phyloP scores from a whole-genome alignment of 2,329 filamentous ascomycete species.

The Tothia fuscella region DNA sequence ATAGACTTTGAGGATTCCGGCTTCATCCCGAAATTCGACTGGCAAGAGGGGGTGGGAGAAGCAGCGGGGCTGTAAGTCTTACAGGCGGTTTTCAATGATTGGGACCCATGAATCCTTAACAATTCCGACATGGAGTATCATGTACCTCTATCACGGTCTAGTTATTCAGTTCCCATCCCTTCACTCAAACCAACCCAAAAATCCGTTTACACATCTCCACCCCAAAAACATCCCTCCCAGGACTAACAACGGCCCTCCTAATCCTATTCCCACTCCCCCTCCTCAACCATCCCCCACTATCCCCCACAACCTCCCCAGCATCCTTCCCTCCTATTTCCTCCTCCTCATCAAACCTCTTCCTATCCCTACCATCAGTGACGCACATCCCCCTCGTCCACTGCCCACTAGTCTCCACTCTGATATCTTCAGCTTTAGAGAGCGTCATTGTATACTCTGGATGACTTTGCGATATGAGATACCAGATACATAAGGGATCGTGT shows the following conservation, averaged over 20 bases:
- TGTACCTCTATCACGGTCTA: too few relatives aligned
- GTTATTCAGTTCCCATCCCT: too few relatives aligned
- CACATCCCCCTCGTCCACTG: slow-evolving; percentile 96
- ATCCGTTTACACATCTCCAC: slow-evolving; percentile 52
- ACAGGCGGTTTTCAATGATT: too few relatives aligned
- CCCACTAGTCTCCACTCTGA: slow-evolving; percentile 76
- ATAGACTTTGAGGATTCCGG: too few relatives aligned
- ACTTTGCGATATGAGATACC: slow-evolving; percentile 21
- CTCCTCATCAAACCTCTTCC: slow-evolving; percentile 27
- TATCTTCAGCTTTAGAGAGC: slow-evolving; percentile 49
- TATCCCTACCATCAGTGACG: slow-evolving; percentile 59
- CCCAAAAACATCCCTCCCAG: slow-evolving; percentile 56
- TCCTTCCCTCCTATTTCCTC: slow-evolving; percentile 35
- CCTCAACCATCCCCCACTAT: slow-evolving; percentile 68
- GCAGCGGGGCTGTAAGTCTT: too few relatives aligned
- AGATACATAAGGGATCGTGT: slow-evolving; percentile 34
- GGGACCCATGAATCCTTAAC: too few relatives aligned
- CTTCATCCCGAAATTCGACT: too few relatives aligned
- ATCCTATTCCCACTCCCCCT: slow-evolving; percentile 65
- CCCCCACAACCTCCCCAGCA: slow-evolving; percentile 54
- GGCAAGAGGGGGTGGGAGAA: too few relatives aligned
- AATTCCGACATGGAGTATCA: too few relatives aligned
- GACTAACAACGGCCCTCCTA: slow-evolving; percentile 56
- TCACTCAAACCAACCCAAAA: slow-evolving; percentile 29
- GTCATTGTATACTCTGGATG: slow-evolving; percentile 2